Base-by-base conservation (phyloP, 257 asterid genomes). In the Coffea eugenioides region DNA sequence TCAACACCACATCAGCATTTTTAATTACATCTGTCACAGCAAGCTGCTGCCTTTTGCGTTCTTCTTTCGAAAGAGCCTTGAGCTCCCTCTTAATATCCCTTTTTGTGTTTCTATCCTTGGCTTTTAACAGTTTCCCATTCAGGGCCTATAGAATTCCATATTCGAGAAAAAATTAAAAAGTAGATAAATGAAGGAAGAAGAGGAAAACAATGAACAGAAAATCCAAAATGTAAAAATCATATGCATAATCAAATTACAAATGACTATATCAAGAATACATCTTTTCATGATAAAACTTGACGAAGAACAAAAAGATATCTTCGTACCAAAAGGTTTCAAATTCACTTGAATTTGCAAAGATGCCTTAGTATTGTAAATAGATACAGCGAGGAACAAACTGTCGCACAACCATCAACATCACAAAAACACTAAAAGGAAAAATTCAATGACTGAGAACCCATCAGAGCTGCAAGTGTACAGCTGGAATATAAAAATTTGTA, bases 11-110 rank as follows among this genome's bases (percentile, higher is more conserved):
- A 79, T 91, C 96, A 51, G 96, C 90, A 87, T 89, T 90, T 86
- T 93, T 93, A 70, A 95, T 78, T 79, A 95, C 99, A 88, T 95
- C 99, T 36, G 91, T 88, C 89, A 95, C 97, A 65, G 99, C 99
- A 77, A 91, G 94, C 90, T 95, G 97, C 91, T 95, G 99, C 91
- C 99, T 92, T 87, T 93, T 95, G 52, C 90, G 95, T 88, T 95
- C 97, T 86, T 95, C 99, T 86, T 89, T 93, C 34, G 98, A 91
- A 71, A 95, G 91, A 80, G 85, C 85, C 92, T 87, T 95, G 64
- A 95, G 97, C 84, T 95, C 99, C 88, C 79, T 91, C 86, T 94
- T 89, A 70, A 95, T 89, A 77, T 93, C 99, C 83, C 97, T 89
- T 86, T 91, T 95, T 77, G 93, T 89, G 80, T 88, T 92, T 87